Evolutionary conservation across 129 eudicot species (phyloP).

Genomic region (Erigeron canadensis): DNA sequence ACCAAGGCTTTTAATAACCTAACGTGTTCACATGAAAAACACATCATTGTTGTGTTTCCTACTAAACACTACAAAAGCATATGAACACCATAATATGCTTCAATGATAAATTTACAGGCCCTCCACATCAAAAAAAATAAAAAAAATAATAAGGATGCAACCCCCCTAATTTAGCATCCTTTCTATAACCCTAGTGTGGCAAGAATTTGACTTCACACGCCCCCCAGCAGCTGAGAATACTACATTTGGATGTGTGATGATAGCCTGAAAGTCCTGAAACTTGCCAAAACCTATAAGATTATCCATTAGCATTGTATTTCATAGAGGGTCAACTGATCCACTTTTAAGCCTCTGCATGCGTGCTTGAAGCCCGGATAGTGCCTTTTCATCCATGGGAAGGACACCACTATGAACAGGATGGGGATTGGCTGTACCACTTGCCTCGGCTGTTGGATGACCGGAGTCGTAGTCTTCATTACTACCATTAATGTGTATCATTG

Average conservation of each 20-base stretch:
- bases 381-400: conserved; percentile 98
- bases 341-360: conserved; percentile 98
- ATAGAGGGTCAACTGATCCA: conserved; percentile 75
- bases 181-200: conserved; percentile 17
- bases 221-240: conserved; percentile 1
- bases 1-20: conserved; percentile 14
- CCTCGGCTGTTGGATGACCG: conserved; percentile 41
- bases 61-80: conserved; percentile 27
- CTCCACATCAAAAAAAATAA: conserved; percentile 23
- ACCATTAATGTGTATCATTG: conserved; percentile 52
- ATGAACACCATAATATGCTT: conserved; percentile 23
- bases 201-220: conserved; percentile 7
- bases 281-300: conserved; percentile 19
- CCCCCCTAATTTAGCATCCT: conserved; percentile 15
- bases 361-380: conserved; percentile 93
- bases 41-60: background rate
- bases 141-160: conserved; percentile 18
- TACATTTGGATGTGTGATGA: background rate
- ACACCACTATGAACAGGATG: conserved; percentile 51
- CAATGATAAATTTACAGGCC: conserved; percentile 24
- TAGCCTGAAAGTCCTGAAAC: conserved; percentile 1
- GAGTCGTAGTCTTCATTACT: conserved; percentile 43
- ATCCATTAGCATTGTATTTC: conserved; percentile 9
- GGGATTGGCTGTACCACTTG: conserved; percentile 7
- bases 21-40: background rate